A percentile compares a stretch with the other conserved stretches of the same genome.
These are phyloP conservation scores for Colletotrichum euphorbiae DNA, from an alignment of 2,329 filamentous ascomycete species.

Conservation along the genomic window DNA sequence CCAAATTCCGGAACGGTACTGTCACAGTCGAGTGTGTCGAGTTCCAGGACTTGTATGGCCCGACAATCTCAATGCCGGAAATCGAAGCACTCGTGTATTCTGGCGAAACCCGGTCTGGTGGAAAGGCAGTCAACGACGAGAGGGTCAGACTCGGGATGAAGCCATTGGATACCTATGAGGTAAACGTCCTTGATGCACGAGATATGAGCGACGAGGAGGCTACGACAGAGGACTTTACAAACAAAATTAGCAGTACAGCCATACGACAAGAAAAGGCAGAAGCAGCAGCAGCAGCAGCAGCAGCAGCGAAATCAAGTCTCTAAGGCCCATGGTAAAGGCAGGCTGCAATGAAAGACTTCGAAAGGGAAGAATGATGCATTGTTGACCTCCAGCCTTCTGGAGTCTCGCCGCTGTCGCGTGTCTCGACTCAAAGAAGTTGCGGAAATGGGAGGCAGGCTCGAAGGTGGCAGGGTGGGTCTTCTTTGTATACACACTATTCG, in stretches of 20 bases:
- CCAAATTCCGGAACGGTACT: slow-evolving; percentile 67
- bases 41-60: slow-evolving; percentile 89
- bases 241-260: slow-evolving; percentile 92
- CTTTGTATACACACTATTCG: not conserved
- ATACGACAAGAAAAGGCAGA: slow-evolving; percentile 69
- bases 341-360: no score
- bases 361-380: no score
- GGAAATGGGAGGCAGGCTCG: not conserved
- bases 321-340: not conserved
- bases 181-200: slow-evolving; percentile 84
- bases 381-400: no score
- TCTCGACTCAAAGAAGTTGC: no score
- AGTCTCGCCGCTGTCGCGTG: no score
- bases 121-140: slow-evolving; percentile 86
- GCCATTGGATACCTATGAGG: slow-evolving; percentile 83
- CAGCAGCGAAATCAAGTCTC: slow-evolving; percentile 14
- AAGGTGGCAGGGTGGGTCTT: not conserved
- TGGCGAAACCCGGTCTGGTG: slow-evolving; percentile 86
- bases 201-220: slow-evolving; percentile 57
- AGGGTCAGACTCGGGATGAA: slow-evolving; percentile 81
- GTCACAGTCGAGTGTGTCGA: slow-evolving; percentile 82
- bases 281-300: not conserved
- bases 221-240: slow-evolving; percentile 73
- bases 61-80: slow-evolving; percentile 83
- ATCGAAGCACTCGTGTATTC: slow-evolving; percentile 89